Evolutionary conservation across 768 basidiomycete species (phyloP).

Genomic region (Xerocomellus intermedius): DNA sequence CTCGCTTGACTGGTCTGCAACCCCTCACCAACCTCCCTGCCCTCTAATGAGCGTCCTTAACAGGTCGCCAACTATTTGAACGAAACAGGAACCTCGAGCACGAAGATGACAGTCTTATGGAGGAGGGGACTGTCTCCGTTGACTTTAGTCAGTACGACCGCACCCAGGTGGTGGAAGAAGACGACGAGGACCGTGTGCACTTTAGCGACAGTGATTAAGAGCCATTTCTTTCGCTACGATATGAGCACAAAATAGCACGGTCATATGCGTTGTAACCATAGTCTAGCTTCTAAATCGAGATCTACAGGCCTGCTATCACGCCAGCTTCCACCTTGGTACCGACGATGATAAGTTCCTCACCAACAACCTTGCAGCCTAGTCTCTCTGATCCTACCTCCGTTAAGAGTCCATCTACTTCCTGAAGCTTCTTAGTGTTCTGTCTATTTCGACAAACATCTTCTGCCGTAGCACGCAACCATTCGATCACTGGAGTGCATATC

Average conservation of each 20-base stretch:
- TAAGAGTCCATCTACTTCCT: conserved; percentile 58
- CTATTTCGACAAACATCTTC: conserved; percentile 46
- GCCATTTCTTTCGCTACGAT: background rate
- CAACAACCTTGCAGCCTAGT: conserved; percentile 58
- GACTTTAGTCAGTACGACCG: conserved; percentile 90
- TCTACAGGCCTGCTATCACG: conserved; percentile 61
- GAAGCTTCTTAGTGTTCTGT: conserved; percentile 34
- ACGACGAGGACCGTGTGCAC: conserved; percentile 60
- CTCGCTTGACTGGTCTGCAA: conserved; percentile 65
- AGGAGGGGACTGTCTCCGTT: conserved; percentile 85
- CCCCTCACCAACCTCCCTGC: background rate
- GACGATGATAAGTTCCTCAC: conserved; percentile 51
- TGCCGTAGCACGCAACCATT: conserved; percentile 63
- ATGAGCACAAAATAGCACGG: conserved; percentile 4
- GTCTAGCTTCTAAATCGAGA: conserved; percentile 12
- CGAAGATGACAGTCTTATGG: conserved; percentile 77
- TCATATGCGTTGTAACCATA: conserved; percentile 8
- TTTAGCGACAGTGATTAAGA: conserved; percentile 87
- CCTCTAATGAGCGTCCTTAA: conserved; percentile 7
- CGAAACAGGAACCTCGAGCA: conserved; percentile 63
- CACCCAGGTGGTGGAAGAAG: conserved; percentile 42
- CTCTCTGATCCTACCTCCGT: conserved; percentile 55
- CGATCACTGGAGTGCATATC: conserved; percentile 68
- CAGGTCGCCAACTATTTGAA: conserved; percentile 93
- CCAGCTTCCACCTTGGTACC: conserved; percentile 53